Percentiles rank a stretch among this genome's conserved stretches.
phyloP scores from a whole-genome alignment of 2,329 filamentous ascomycete genomes.

The Hypoxylon sp. region DNA sequence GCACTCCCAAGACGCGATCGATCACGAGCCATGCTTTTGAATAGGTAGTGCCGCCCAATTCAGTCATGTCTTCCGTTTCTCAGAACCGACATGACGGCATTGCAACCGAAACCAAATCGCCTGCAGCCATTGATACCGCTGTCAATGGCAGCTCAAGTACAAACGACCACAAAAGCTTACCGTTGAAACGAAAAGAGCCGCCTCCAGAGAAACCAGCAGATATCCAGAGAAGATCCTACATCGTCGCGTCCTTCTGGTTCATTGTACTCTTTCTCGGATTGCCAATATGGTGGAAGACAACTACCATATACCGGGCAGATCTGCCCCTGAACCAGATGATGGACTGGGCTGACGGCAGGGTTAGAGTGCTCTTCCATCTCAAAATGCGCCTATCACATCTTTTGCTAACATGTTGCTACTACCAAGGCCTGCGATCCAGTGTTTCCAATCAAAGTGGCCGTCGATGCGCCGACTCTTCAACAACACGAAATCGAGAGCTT shows the following conservation, averaged over 20 bases:
- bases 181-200: slow-evolving; percentile 61
- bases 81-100: slow-evolving; percentile 25
- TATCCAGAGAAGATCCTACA: slow-evolving; percentile 75
- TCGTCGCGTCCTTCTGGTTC: slow-evolving; percentile 91
- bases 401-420: slow-evolving; percentile 26
- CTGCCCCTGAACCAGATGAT: slow-evolving; percentile 89
- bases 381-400: not conserved
- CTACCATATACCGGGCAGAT: slow-evolving; percentile 87
- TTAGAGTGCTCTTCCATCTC: slow-evolving; percentile 52
- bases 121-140: not conserved
- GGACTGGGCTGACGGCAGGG: slow-evolving; percentile 91
- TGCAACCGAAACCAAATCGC: slow-evolving; percentile 9
- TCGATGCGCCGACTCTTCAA: slow-evolving; percentile 76
- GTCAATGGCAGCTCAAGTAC: slow-evolving; percentile 6
- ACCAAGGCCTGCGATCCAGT: slow-evolving; percentile 84
- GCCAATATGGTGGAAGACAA: slow-evolving; percentile 97
- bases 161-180: slow-evolving; percentile 15
- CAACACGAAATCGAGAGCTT: slow-evolving; percentile 78
- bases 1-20: slow-evolving; percentile 26
- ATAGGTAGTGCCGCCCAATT: slow-evolving; percentile 13
- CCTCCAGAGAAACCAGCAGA: slow-evolving; percentile 82
- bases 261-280: slow-evolving; percentile 86
- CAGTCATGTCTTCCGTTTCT: slow-evolving; percentile 36
- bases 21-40: slow-evolving; percentile 35
- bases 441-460: slow-evolving; percentile 85